These are phyloP conservation scores for Penicillium steckii DNA, from an alignment of 495 filamentous ascomycete genomes.

Conservation along the genomic window DNA sequence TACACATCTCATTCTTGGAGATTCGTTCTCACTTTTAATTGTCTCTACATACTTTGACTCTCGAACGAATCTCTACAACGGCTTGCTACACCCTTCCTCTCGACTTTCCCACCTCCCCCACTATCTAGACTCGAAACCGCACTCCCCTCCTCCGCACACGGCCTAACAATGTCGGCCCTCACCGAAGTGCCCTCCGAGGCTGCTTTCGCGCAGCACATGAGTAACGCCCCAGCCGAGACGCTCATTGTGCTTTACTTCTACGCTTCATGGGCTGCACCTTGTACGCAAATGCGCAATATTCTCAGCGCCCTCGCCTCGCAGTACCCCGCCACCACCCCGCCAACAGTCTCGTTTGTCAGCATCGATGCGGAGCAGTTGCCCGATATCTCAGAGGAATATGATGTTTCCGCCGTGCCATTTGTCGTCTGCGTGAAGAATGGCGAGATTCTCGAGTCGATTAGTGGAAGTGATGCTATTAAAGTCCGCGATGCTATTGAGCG, in stretches of 20 bases:
- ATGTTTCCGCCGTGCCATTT: slow-evolving; percentile 91
- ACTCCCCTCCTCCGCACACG: slow-evolving; percentile 10
- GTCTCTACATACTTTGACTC: background rate
- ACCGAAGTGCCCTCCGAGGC: slow-evolving; percentile 67
- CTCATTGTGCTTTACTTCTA: slow-evolving; percentile 89
- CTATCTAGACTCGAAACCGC: no score
- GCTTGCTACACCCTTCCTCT: background rate
- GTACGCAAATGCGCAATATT: slow-evolving; percentile 87
- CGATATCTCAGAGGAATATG: slow-evolving; percentile 83
- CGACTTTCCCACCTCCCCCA: slow-evolving; percentile 10
- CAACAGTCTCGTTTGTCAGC: slow-evolving; percentile 73
- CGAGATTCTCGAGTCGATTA: slow-evolving; percentile 73
- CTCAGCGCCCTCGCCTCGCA: slow-evolving; percentile 80
- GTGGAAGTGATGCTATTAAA: slow-evolving; percentile 80
- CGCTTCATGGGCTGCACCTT: slow-evolving; percentile 95
- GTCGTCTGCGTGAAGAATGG: slow-evolving; percentile 74
- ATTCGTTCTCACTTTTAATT: background rate
- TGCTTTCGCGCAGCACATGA: slow-evolving; percentile 64
- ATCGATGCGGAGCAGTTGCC: slow-evolving; percentile 88
- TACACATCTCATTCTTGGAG: background rate
- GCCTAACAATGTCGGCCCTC: slow-evolving; percentile 63
- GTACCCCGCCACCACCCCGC: slow-evolving; percentile 65
- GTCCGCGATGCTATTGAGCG: slow-evolving; percentile 81
- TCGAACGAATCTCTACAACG: background rate
- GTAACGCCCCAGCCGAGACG: slow-evolving; percentile 61